Evolutionary conservation across 2,329 filamentous ascomycete species (phyloP), one percentile per base, ranked within the genome.

Genomic region (Botrytis aclada): DNA sequence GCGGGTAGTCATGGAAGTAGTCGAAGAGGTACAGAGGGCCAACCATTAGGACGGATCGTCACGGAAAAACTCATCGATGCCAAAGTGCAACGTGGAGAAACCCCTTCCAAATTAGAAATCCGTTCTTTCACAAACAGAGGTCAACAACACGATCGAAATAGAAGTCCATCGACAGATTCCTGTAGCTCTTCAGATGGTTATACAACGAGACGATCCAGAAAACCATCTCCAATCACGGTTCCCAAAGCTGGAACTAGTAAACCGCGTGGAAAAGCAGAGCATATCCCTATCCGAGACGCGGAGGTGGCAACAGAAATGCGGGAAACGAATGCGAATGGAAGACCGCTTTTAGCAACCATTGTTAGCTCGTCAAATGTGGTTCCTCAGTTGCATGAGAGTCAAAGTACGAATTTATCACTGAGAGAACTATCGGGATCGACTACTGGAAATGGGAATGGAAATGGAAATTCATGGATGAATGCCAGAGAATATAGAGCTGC

Each of bases 1-100:
- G 88, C 80, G 8, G 77, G 74, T 32, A 81, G 80, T 63, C 78
- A 77, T 71, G 77, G 76, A 6, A 80, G 79, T 58, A 91, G 88
- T 76, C 82, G 84, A 25, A 88, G 74, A 72, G 71, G 71, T 5
- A 45, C 63, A 37, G 71, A 72, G 32, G 64, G 54, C 4, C 63
- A 54, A 62, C 41, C 70, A 12, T 29, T 72, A 29, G 67, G 71
- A n/a, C 41, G 71, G 37, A 70, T 72, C 69, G 76, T 79, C 14
- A 80, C 78, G 7, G 79, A 79, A 65, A 76, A 77, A 64, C 72
- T 78, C 18, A 75, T 80, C 32, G 80, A 80, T 70, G 77, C 75
- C 34, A 80, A 79, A 71, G 51, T 80, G 39, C 76, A 79, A 60
- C 74, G 78, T 62, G 78, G 77, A 5, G 79, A 80, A 71, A 77